Evolutionary conservation across 1,139 yeast species (phyloP), one percentile per base, ranked within the genome.

Genomic region (Wickerhamomyces sp.): DNA sequence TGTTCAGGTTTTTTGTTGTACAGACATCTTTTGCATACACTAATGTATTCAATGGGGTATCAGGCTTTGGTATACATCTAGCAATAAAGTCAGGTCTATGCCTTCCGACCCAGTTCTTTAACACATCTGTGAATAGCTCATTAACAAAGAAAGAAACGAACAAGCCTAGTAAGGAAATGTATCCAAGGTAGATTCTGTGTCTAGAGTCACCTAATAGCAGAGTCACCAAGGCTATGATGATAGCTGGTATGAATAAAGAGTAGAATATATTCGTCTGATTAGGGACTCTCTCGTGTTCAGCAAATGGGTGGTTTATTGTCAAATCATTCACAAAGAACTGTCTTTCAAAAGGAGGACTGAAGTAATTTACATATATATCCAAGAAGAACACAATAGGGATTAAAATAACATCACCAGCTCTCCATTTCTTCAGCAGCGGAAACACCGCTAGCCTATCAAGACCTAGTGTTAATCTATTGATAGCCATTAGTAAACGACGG

Each of bases 51-150:
- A 43, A 45, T 2, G 81, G 78, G 0, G 80, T 59, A 36, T 63
- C 76, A 2, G 60, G 61, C 53, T 60, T 39, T 19, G 87, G 87
- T 8, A 70, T 59, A 59, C 95, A 85, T 47, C 95, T 70, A 14
- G 78, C 80, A 40, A 86, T 61, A 53, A 85, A 82, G 58, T 86
- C 95, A 1, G 95, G 95, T 51, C 95, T 69, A 40, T 78, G 79
- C 56, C 92, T 74, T 1, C 92, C 90, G 42, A 86, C 74, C 65
- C 79, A 74, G 55, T 81, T 78, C 62, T 86, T 86, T 46, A 83
- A 61, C 22, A 78, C 67, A 55, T 83, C 87, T 2, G 90, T 82
- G 36, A 82, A 55, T 25, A 81, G 66, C 16, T 71, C 68, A 33
- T 74, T 72, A n/a, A 76, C 60, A n/a, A 72, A 64, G 47, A 78